phyloP scores from a whole-genome alignment of 129 eudicot species.

The Erigeron canadensis region DNA sequence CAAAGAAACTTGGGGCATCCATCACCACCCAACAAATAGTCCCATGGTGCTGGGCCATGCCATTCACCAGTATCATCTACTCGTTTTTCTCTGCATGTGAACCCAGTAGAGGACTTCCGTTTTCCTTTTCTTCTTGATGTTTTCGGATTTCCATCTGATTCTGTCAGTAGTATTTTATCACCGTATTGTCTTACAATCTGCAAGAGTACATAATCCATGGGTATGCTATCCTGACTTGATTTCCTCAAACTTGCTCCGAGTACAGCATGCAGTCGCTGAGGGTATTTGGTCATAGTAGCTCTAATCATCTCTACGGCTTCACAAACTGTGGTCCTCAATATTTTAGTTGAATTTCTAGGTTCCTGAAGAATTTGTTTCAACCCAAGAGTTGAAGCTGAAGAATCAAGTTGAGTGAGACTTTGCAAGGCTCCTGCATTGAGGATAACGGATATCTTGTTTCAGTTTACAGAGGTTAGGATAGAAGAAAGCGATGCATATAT shows the following conservation, averaged over 20 bases:
- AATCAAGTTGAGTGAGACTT: slow-evolving; percentile 24
- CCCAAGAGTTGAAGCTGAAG: slow-evolving; percentile 48
- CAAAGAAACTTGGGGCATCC: slow-evolving; percentile 93
- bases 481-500: not conserved
- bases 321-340: slow-evolving; percentile 47
- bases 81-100: slow-evolving; percentile 32
- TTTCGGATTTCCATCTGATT: slow-evolving; percentile 67
- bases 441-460: slow-evolving; percentile 10
- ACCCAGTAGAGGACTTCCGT: slow-evolving; percentile 40
- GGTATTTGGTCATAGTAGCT: slow-evolving; percentile 39
- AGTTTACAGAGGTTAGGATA: not conserved
- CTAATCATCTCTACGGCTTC: slow-evolving; percentile 67
- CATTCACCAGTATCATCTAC: slow-evolving; percentile 52
- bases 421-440: slow-evolving; percentile 43
- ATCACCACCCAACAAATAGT: slow-evolving; percentile 71
- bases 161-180: slow-evolving; percentile 66
- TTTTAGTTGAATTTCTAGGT: slow-evolving; percentile 37
- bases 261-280: slow-evolving; percentile 24
- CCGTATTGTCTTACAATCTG: slow-evolving; percentile 63
- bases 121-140: slow-evolving; percentile 72
- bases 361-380: slow-evolving; percentile 62
- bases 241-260: slow-evolving; percentile 30
- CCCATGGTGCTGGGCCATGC: slow-evolving; percentile 98
- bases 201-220: slow-evolving; percentile 49
- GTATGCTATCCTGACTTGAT: slow-evolving; percentile 22